Percentiles rank a stretch among this genome's conserved stretches.
These are phyloP conservation scores for Globisporangium parvum DNA, from an alignment of 352 stramenopile species.

Conservation along the genomic window DNA sequence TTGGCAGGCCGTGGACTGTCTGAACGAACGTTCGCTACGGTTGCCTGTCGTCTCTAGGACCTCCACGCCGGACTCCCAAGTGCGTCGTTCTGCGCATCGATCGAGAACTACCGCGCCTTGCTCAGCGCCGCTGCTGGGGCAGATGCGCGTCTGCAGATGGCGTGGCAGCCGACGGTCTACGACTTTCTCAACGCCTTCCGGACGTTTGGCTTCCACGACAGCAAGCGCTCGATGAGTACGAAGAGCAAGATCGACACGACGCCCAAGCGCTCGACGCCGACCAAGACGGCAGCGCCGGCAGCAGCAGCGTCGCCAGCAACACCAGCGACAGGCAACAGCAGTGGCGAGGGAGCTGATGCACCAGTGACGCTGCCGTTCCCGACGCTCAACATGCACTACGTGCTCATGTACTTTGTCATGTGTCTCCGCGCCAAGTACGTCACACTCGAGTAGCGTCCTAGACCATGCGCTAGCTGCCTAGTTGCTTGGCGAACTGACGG, in stretches of 20 bases:
- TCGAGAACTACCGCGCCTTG: slow-evolving; percentile 40
- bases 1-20: neutral
- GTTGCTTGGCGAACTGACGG: neutral
- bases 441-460: neutral
- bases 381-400: slow-evolving; percentile 76
- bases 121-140: slow-evolving; percentile 21
- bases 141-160: slow-evolving; percentile 36
- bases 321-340: slow-evolving; percentile 11
- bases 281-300: neutral
- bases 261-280: slow-evolving; percentile 17
- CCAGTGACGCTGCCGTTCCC: slow-evolving; percentile 40
- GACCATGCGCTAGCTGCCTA: neutral
- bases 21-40: neutral
- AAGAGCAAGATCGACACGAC: slow-evolving; percentile 65
- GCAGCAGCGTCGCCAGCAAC: neutral
- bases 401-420: slow-evolving; percentile 71
- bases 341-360: neutral
- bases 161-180: slow-evolving; percentile 64
- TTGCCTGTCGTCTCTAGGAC: slow-evolving; percentile 13
- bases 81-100: slow-evolving; percentile 39
- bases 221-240: slow-evolving; percentile 76
- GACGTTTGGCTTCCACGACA: slow-evolving; percentile 76
- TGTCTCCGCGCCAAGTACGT: slow-evolving; percentile 54
- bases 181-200: slow-evolving; percentile 77
- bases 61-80: slow-evolving; percentile 44